phyloP scores from a whole-genome alignment of 2,329 filamentous ascomycete species.

The Bimuria novae-zelandiae region DNA sequence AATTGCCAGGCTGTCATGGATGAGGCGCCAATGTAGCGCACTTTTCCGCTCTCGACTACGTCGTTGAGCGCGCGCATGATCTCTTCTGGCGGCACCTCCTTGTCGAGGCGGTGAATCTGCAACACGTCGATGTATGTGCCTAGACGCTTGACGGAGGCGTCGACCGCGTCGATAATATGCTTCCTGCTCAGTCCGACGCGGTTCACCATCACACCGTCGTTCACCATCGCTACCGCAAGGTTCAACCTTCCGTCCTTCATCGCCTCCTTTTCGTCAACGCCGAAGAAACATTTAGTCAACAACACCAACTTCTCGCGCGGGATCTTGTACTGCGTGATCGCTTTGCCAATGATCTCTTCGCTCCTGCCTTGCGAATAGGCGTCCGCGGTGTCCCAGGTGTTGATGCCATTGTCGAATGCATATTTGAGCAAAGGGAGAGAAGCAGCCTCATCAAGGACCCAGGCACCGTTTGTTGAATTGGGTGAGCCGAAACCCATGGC shows the following conservation, averaged over 20 bases:
- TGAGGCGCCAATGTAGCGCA: constrained; percentile 28
- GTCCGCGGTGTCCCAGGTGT: constrained; percentile 50
- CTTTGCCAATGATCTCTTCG: constrained; percentile 36
- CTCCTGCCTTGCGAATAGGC: constrained; percentile 33
- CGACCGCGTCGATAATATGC: constrained; percentile 49
- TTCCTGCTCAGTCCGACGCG: constrained; percentile 43
- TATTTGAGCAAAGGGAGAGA: constrained; percentile 47
- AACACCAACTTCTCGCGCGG: constrained; percentile 37
- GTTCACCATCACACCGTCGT: constrained; percentile 38
- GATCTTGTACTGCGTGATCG: constrained; percentile 31
- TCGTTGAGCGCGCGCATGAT: constrained; percentile 31
- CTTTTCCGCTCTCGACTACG: constrained; percentile 26
- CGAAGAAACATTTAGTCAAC: constrained; percentile 29
- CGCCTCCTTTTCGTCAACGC: constrained; percentile 3
- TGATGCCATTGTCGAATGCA: constrained; percentile 50
- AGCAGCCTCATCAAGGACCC: constrained; percentile 44
- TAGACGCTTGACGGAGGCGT: constrained; percentile 22
- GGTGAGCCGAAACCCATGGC: constrained; percentile 62
- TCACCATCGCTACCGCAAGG: not conserved
- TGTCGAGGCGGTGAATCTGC: constrained; percentile 29
- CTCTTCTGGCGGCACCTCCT: constrained; percentile 19
- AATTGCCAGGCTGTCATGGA: constrained; percentile 55
- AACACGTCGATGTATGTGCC: constrained; percentile 32
- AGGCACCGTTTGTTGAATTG: constrained; percentile 15
- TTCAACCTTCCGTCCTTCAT: not conserved